Evolutionary conservation across 2,329 filamentous ascomycete genomes (phyloP).

Genomic region (Sarocladium brachiariae): DNA sequence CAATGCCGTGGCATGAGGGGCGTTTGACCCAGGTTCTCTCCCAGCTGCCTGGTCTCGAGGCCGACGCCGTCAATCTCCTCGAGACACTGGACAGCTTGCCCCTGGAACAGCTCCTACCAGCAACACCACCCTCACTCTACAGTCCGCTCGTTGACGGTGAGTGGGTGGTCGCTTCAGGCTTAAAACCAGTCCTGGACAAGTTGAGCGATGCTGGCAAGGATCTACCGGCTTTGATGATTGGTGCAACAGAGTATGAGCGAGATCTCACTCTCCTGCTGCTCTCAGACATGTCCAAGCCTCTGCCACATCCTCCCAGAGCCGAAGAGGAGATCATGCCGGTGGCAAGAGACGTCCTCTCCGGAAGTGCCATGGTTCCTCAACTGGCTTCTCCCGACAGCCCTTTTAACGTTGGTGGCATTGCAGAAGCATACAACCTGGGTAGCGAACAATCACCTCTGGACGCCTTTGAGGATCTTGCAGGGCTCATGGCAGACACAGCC

Average conservation of each 20-base stretch:
- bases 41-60: neutral
- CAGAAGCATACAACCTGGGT: neutral
- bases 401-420: neutral
- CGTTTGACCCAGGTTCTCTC: neutral
- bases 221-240: slow-evolving; percentile 1
- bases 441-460: neutral
- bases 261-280: neutral
- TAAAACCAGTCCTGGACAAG: neutral
- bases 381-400: neutral
- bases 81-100: neutral
- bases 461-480: neutral
- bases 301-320: neutral
- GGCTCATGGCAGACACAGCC: neutral
- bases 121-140: neutral
- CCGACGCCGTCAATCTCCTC: neutral
- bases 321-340: neutral
- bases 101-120: neutral
- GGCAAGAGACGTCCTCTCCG: neutral
- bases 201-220: neutral
- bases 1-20: neutral
- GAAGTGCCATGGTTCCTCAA: neutral
- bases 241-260: slow-evolving; percentile 3
- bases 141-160: slow-evolving; percentile 1
- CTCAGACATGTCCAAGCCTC: slow-evolving; percentile 3
- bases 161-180: neutral